Percentiles rank a stretch among this genome's conserved stretches.
Evolutionary conservation across 164 flowering plant species (phyloP).

Genomic region (Hamamelis virginiana): DNA sequence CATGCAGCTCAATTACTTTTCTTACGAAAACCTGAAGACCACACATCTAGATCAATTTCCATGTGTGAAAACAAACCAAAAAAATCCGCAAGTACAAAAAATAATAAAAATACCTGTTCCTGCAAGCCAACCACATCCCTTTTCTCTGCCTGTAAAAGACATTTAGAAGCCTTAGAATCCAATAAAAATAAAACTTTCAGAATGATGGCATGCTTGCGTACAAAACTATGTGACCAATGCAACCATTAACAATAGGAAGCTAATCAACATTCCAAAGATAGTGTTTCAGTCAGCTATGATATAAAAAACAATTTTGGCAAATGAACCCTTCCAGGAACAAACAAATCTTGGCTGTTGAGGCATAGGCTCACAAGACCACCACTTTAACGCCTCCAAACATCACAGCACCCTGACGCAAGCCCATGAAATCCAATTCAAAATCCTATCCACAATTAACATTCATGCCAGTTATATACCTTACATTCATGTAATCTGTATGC

Average conservation of each 20-base stretch:
- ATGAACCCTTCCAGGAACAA: background rate
- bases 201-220: background rate
- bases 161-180: background rate
- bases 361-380: background rate
- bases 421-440: background rate
- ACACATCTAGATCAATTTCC: slow-evolving; percentile 12
- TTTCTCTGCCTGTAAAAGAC: slow-evolving; percentile 65
- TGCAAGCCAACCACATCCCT: slow-evolving; percentile 75
- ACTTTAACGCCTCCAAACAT: background rate
- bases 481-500: background rate
- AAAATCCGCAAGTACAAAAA: background rate
- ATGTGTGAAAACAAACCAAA: background rate
- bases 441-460: too few relatives aligned
- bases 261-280: background rate
- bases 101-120: slow-evolving; percentile 62
- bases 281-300: too few relatives aligned
- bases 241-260: background rate
- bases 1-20: slow-evolving; percentile 93
- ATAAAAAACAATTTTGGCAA: background rate
- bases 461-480: background rate
- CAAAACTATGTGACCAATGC: background rate
- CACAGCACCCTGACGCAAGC: background rate
- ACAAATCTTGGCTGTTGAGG: background rate
- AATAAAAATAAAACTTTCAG: background rate
- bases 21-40: slow-evolving; percentile 73